These are phyloP conservation scores for Postia placenta DNA, from an alignment of 768 basidiomycete genomes.

Conservation along the genomic window DNA sequence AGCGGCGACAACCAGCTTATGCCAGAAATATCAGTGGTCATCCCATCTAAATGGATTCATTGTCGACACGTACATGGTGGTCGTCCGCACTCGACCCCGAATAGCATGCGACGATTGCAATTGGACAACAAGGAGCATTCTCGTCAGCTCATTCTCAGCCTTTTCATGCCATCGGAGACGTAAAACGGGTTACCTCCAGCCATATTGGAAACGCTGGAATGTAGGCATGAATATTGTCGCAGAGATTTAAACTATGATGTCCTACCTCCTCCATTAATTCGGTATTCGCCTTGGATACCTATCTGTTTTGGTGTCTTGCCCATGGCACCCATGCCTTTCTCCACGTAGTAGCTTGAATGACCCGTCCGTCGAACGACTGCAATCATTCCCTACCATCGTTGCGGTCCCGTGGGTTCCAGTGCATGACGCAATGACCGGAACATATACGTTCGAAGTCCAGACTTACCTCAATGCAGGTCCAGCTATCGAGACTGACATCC, in stretches of 20 bases:
- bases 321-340: constrained; percentile 82
- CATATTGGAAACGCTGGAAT: constrained; percentile 74
- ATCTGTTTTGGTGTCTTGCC: constrained; percentile 70
- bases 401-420: not conserved
- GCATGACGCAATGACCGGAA: not conserved
- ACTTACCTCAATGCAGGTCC: constrained; percentile 60
- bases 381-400: constrained; percentile 48
- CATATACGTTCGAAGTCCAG: not conserved
- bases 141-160: constrained; percentile 22
- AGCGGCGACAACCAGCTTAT: constrained; percentile 56
- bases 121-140: constrained; percentile 82
- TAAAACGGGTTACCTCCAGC: constrained; percentile 51
- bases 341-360: constrained; percentile 81
- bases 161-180: not conserved
- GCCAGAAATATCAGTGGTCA: not conserved
- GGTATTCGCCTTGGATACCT: constrained; percentile 59
- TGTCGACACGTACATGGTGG: constrained; percentile 49
- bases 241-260: constrained; percentile 7
- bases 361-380: constrained; percentile 74
- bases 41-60: not conserved
- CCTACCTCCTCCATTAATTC: constrained; percentile 75
- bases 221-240: not conserved
- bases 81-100: constrained; percentile 80
- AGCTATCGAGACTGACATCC: constrained; percentile 78
- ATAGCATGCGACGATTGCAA: constrained; percentile 72